Base-by-base conservation (phyloP, 2,329 filamentous ascomycete genomes). In the Mariannaea elegans region DNA sequence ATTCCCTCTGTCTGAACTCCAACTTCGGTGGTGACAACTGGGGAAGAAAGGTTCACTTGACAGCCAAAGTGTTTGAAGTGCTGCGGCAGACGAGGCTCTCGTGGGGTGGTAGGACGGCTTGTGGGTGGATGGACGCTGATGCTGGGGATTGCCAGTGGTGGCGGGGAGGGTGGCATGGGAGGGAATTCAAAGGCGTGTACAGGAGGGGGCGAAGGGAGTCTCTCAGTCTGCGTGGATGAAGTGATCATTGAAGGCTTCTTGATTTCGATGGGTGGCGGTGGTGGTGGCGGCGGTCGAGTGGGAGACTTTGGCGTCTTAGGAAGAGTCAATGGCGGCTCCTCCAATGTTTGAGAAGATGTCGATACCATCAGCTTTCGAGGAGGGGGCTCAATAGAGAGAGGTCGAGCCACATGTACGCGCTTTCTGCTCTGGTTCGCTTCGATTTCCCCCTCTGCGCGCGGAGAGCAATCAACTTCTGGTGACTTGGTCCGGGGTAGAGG, bases 51-150 rank as follows among this genome's bases (percentile, higher is more conserved):
- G 45, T 72, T 77, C n/a, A 93, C 93, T 76, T 99, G 95, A 69
- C 90, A 94, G 16, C 88, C 89, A 64, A 90, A 88, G 75, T 93
- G 93, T 74, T 93, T 97, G 62, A 87, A 87, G 56, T 94, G 88
- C 53, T 93, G 93, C 27, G 97, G 88, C 54, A 97, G 85, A 6
- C 88, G 83, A 50, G 90, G 88, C 65, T 90, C 87, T 46, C 85
- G 86, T 2, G 93, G 93, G 2, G 93, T 93, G 4, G 89, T 82
- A n/a, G 94, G 93, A 46, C 91, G 87, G 55, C 93, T 97, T 3
- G 84, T 87, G 0, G 95, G 94, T 29, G 95, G 95, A 67, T 97
- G 91, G 50, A 99, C 92, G 56, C 92, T 91, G 72, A 99, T 99
- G 69, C 89, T 91, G 1, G 94, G 94, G 62, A 97, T 90, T 4